Base-by-base conservation (phyloP, 2,329 filamentous ascomycete genomes). In the Nemania sp. region DNA sequence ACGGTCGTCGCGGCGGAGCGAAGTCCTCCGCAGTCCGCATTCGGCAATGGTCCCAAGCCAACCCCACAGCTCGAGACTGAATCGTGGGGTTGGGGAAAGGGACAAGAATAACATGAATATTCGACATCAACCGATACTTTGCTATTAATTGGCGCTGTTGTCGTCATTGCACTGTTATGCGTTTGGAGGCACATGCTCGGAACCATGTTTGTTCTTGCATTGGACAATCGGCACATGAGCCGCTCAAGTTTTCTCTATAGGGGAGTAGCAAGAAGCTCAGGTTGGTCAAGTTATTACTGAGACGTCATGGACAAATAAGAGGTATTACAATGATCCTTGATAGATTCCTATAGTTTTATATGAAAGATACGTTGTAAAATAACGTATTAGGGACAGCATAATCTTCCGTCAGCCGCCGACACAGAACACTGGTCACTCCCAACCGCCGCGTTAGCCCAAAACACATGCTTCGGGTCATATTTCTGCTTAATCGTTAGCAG, bases 131-230 rank as follows among this genome's bases (percentile, higher is more conserved):
- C n/a, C 28, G 26, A 28, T 28, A 31, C n/a, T 31, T 9, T 31
- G 4, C 3, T 31, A 31, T 31, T 5, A 31, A 3, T 3, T 31
- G 4, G 3, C n/a, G 28, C 8, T 3, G 9, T 31, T 11, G n/a
- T 31, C 9, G 28, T 11, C 28, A 31, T 31, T 3, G 28, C 9
- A 12, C 3, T 5, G 4, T 9, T 31, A 31, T 31, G 9, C 11
- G 28, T 14, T 31, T 31, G 28, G 28, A 14, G 28, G 4, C n/a
- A 14, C 28, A n/a, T 31, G 8, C 8, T 8, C 68, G 63, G n/a
- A 36, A 63, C 75, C 76, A 60, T 72, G 76, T 36, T 64, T 70
- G 26, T 69, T 57, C 66, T 78, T 78, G n/a, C n/a, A n/a, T n/a
- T n/a, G n/a, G n/a, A n/a, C n/a, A n/a, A 34, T 17, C n/a, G 14